Evolutionary conservation across 2,329 filamentous ascomycete genomes (phyloP), one percentile per base, ranked within the genome.

Genomic region (Cladosporium sp.): DNA sequence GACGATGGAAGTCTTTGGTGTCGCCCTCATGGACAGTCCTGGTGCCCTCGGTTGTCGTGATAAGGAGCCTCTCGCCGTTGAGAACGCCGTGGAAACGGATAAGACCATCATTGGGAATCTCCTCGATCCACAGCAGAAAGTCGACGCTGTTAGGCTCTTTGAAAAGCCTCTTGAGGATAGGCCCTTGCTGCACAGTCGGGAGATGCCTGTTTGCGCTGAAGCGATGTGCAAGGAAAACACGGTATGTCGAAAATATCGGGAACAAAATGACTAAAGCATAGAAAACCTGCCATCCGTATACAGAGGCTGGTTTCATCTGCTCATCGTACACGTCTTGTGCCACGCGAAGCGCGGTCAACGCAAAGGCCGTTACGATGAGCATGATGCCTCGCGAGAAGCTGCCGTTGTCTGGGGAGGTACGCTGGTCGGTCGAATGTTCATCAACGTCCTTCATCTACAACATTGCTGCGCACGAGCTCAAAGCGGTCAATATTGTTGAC

Each of bases 1-100:
- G 75, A 56, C 79, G 79, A 56, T 77, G 72, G 43, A 77, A 78
- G 52, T 79, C 76, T 50, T 79, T 79, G 3, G 70, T 72, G 33
- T 73, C 74, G 35, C 75, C 71, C 32, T 76, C 75, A 50, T 80
- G 69, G 9, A 79, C 66, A 30, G 78, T 77, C n/a, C 72, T 66
- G 4, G 79, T 56, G 2, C 73, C 70, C 12, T 64, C 63, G 4
- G 70, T 67, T 11, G 58, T 62, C 2, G 70, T 69, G 19, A 71
- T 39, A 1, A 74, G 43, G 5, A 74, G 56, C 27, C 66, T 59
- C 33, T 69, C 65, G 50, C 74, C 74, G 27, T 48, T 48, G 58
- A 77, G 66, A 2, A 67, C 49, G 58, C 70, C 69, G 15, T 69
- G 67, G 53, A 76, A 75, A 43, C 73, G 70, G 20, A 78, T 67